Percentiles rank a stretch among this genome's conserved stretches.
These are phyloP conservation scores for Ustilago xerochloae DNA, from an alignment of 1,284 basidiomycete genomes.

Conservation along the genomic window DNA sequence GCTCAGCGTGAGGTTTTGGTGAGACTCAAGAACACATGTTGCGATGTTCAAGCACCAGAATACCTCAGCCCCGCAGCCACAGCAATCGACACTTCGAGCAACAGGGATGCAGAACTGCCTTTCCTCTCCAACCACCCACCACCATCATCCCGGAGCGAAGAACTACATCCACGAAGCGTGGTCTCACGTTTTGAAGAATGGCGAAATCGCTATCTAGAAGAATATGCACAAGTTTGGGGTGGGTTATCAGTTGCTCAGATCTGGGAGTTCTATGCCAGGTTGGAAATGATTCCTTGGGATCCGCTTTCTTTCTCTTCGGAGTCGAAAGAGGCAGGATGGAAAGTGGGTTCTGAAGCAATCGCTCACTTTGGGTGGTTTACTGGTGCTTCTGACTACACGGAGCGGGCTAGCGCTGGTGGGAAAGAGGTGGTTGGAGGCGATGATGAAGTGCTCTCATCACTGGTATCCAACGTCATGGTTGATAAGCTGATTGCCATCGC, in stretches of 20 bases:
- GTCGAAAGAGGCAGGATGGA: slow-evolving; percentile 13
- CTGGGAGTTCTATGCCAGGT: slow-evolving; percentile 63
- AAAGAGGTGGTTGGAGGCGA: slow-evolving; percentile 47
- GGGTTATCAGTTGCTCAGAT: slow-evolving; percentile 58
- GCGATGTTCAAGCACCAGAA: slow-evolving; percentile 59
- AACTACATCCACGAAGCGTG: slow-evolving; percentile 47
- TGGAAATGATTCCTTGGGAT: slow-evolving; percentile 53
- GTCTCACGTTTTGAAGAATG: slow-evolving; percentile 56
- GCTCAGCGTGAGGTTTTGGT: slow-evolving; percentile 23
- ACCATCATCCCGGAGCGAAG: neutral
- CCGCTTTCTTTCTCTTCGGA: slow-evolving; percentile 8
- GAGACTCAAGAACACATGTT: slow-evolving; percentile 17
- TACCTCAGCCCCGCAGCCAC: slow-evolving; percentile 49
- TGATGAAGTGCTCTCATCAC: slow-evolving; percentile 49
- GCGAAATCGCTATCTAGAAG: slow-evolving; percentile 49
- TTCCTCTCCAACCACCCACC: neutral
- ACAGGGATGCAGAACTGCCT: too few species aligned
- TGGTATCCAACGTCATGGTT: slow-evolving; percentile 51
- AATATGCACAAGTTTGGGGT: slow-evolving; percentile 63
- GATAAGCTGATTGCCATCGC: slow-evolving; percentile 30
- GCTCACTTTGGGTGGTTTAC: slow-evolving; percentile 24
- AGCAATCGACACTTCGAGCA: neutral
- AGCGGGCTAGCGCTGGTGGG: neutral
- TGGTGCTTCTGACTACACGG: slow-evolving; percentile 15
- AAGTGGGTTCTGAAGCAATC: slow-evolving; percentile 2